Evolutionary conservation across 1,139 yeast genomes (phyloP), one percentile per base, ranked within the genome.

Genomic region (Scheffersomyces titani): DNA sequence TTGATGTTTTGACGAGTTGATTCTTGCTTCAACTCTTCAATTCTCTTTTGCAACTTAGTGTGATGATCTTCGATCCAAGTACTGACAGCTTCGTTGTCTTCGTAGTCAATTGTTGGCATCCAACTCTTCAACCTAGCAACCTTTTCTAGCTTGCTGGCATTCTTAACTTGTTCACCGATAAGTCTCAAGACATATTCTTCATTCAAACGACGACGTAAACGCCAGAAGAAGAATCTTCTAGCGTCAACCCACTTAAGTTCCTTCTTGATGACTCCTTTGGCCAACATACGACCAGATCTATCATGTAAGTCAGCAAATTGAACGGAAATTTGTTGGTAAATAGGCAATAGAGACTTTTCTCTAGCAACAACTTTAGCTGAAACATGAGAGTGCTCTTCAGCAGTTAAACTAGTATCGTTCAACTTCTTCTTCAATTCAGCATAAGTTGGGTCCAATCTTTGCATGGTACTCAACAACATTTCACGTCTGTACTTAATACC

Each of bases 241-340:
- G 98, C 86, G 56, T 92, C 83, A 51, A 76, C 75, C 98, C 98
- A 93, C 68, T 89, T 87, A 57, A 94, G 76, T 66, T 92, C 96
- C 73, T 89, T 88, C 66, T 89, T 84, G 67, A 94, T 92, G 55
- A 89, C 90, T 59, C 96, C 97, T 83, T 94, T 96, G 59, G 97
- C 96, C 77, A 89, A 77, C 98, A 94, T 94, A 78, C 99, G 92
- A 50, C 96, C 97, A 16, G 98, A 89, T 77, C 97, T 88, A 74
- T 94, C 99, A 71, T 94, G 99, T 72, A 94, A 83, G 72, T 94
- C 99, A 55, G 98, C 99, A 77, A 92, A 94, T 77, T 94, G 98
- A 57, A 94, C 91, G 51, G 97, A 89, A 58, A 94, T 84, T 78
- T 94, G 99, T 59, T 89, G 88, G 74, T 94, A 96, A 59, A 93